Base-by-base conservation (phyloP, 2,329 filamentous ascomycete genomes). In the Alternaria viburni region DNA sequence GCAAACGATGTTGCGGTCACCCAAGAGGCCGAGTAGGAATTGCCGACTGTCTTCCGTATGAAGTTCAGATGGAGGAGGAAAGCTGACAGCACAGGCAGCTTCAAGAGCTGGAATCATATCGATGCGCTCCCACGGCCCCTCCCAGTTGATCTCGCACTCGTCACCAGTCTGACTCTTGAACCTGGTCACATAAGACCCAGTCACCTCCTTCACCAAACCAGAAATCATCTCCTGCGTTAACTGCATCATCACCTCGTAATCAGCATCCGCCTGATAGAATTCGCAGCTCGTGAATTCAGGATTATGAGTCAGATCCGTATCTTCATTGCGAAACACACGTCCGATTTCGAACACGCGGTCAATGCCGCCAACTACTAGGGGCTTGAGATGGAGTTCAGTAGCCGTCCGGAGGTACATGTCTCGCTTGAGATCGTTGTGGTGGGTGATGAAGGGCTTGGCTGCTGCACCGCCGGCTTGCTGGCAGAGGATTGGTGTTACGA, bases 231-330 rank as follows among this genome's bases (percentile, higher is more conserved):
- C 94, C 81, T 99, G 96, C 1, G 96, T 98, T 75, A 93, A 87
- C 63, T 91, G 84, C 91, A 97, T 93, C 62, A 97, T 85, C 77
- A 98, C 96, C 81, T 96, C 92, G 70, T 97, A 73, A 54, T 80
- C 79, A 41, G 83, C 81, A 59, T 80, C 98, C 4, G 96, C 71
- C 65, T 92, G 90, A 83, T 99, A 99, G 83, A 97, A 98, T 81
- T 99, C 96, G 80, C 93, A 93, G 23, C 93, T 97, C 41, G 96
- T 99, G 84, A 99, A 99, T 80, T 99, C 96, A 45, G 92, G 96
- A 85, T 98, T 99, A 86, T 99, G 96, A 7, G 96, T 99, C 54
- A 96, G 84, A 79, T 97, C 93, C 68, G 93, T 91, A 63, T 91
- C 90, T 81, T 97, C 94, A 77, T 99, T 99, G 74, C 96, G 86